These are phyloP conservation scores for Exophiala sp. DNA, from an alignment of 2,329 filamentous ascomycete species.

Conservation along the genomic window DNA sequence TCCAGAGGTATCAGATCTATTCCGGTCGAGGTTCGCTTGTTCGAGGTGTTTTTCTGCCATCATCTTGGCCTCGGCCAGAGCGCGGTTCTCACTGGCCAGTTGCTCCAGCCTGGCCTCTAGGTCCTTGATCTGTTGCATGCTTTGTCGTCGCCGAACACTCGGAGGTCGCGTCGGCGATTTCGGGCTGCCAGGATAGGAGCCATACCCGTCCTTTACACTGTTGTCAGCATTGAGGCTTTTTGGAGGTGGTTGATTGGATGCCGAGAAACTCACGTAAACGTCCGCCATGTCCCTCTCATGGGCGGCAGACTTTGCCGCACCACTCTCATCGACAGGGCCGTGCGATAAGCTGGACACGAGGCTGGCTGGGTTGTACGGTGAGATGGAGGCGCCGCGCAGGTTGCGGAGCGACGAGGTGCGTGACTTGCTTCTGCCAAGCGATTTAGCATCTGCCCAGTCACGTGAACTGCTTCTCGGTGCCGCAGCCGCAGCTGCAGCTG, in stretches of 20 bases:
- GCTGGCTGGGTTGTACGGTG: conserved; percentile 18
- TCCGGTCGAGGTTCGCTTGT: conserved; percentile 49
- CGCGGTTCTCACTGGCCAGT: conserved; percentile 75
- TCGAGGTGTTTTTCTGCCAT: conserved; percentile 62
- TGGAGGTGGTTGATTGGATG: neutral
- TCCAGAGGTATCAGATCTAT: conserved; percentile 45
- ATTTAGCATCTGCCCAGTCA: conserved; percentile 24
- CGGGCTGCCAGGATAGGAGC: conserved; percentile 77
- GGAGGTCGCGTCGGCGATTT: conserved; percentile 88
- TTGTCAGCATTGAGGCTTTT: conserved; percentile 17
- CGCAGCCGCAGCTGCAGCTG: conserved; percentile 12
- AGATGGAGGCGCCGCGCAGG: conserved; percentile 33
- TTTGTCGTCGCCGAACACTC: conserved; percentile 93
- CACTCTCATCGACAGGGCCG: conserved; percentile 71
- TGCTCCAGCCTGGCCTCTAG: conserved; percentile 81
- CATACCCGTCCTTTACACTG: conserved; percentile 72
- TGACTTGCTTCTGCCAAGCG: conserved; percentile 40
- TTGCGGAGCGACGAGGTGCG: conserved; percentile 34
- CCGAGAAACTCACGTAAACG: conserved; percentile 72
- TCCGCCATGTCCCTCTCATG: conserved; percentile 75
- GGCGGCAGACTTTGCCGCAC: conserved; percentile 59
- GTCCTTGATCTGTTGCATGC: conserved; percentile 87
- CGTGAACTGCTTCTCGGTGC: conserved; percentile 12
- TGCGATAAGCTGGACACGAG: conserved; percentile 12
- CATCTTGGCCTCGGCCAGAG: conserved; percentile 65